Evolutionary conservation across 495 filamentous ascomycete genomes (phyloP).

Genomic region (Hyphodiscus hymeniophilus): DNA sequence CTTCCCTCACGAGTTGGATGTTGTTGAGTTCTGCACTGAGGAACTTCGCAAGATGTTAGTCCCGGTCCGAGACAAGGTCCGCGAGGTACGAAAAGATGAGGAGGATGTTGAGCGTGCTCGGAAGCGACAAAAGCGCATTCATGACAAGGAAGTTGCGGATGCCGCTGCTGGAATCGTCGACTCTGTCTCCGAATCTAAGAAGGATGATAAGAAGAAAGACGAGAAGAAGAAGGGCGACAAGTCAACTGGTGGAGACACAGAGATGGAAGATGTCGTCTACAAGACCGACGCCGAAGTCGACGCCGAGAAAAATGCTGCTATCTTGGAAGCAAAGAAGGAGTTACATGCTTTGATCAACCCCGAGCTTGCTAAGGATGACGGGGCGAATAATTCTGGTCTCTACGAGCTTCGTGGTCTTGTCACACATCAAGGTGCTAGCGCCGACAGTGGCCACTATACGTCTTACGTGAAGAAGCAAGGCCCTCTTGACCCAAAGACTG

Average conservation of each 20-base stretch:
- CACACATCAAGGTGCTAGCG: slow-evolving; percentile 95
- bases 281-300: slow-evolving; percentile 93
- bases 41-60: slow-evolving; percentile 74
- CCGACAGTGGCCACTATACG: slow-evolving; percentile 97
- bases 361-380: slow-evolving; percentile 62
- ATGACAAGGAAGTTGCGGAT: slow-evolving; percentile 48
- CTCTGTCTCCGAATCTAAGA: slow-evolving; percentile 25
- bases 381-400: slow-evolving; percentile 82
- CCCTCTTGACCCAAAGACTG: slow-evolving; percentile 52
- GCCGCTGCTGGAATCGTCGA: slow-evolving; percentile 30
- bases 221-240: slow-evolving; percentile 23
- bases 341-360: slow-evolving; percentile 66
- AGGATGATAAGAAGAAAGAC: slow-evolving; percentile 32
- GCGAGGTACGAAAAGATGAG: slow-evolving; percentile 91
- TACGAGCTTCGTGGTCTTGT: slow-evolving; percentile 93
- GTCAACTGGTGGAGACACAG: slow-evolving; percentile 44
- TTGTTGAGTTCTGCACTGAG: slow-evolving; percentile 91
- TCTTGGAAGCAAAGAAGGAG: slow-evolving; percentile 75
- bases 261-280: slow-evolving; percentile 66
- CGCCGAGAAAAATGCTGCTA: slow-evolving; percentile 64
- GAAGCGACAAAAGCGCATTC: slow-evolving; percentile 76
- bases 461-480: slow-evolving; percentile 91
- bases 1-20: slow-evolving; percentile 87
- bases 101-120: slow-evolving; percentile 78
- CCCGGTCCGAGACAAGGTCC: slow-evolving; percentile 88